Evolutionary conservation across 352 stramenopile genomes (phyloP), one percentile per base, ranked within the genome.

Genomic region (Pythium periplocum): DNA sequence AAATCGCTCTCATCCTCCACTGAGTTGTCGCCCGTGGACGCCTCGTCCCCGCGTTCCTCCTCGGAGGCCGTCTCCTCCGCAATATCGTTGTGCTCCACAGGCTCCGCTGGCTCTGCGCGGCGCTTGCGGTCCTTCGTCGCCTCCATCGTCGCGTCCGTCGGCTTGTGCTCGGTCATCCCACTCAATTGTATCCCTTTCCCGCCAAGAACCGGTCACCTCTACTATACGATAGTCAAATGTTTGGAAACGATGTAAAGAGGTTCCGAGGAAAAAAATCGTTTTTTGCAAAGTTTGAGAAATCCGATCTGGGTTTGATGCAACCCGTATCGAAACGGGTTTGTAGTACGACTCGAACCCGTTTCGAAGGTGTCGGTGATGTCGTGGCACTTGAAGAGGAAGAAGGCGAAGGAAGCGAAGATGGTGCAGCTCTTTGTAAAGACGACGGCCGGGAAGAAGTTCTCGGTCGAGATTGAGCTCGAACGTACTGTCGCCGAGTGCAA

Each of bases 391-490:
- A 26, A 0, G 17, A 26, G 17, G 17, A 26, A 26, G 17, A 26
- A 26, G 17, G 17, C 17, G 17, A 26, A 26, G 17, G 17, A 26
- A 26, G 17, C 17, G 38, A 71, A 17, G 33, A 89, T 88, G 82
- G 84, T 87, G 61, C 76, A 69, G 63, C 60, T 94, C 60, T 66
- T 87, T 50, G 82, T 94, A 31, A 94, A 94, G 75, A 91, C 82
- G 55, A 91, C 84, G 49, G 67, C 68, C 33, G 84, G 84, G 38
- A 87, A 87, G 61, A 91, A 89, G 66, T 80, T 91, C 58, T 69
- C 66, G 36, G 70, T 94, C 50, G 79, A 94, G 44, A 57, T 88
- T 51, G 72, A 74, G 37, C 74, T 94, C n/a, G 66, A 86, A 11
- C 64, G 56, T 42, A 84, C 81, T 2, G 84, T 96, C 11, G 64